These are phyloP conservation scores for Porogramme epimiltina DNA, from an alignment of 1,284 basidiomycete species.

Conservation along the genomic window DNA sequence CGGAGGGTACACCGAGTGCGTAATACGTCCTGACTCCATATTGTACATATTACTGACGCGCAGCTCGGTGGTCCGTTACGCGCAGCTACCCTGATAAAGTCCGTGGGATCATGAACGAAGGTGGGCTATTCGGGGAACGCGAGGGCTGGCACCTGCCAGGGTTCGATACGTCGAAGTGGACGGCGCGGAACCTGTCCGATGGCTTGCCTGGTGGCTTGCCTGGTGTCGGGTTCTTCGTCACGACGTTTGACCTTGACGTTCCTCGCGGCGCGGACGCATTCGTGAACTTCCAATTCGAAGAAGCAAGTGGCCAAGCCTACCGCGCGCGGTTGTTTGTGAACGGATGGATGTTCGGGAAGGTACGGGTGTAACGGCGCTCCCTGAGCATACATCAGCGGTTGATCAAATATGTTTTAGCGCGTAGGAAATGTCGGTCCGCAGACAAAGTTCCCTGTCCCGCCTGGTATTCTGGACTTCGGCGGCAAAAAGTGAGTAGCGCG, in stretches of 20 bases:
- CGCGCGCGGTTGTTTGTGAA: slow-evolving; percentile 77
- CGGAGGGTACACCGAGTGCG: slow-evolving; percentile 72
- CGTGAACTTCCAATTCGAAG: slow-evolving; percentile 69
- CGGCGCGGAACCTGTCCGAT: slow-evolving; percentile 46
- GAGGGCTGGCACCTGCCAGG: slow-evolving; percentile 82
- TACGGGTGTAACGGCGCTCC: slow-evolving; percentile 27
- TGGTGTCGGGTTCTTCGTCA: slow-evolving; percentile 80
- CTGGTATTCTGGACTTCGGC: slow-evolving; percentile 72
- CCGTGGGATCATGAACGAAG: slow-evolving; percentile 76
- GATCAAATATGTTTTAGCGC: slow-evolving; percentile 14
- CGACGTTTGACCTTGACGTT: slow-evolving; percentile 65
- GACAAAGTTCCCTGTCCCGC: slow-evolving; percentile 74
- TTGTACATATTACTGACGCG: background rate
- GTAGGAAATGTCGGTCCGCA: slow-evolving; percentile 55
- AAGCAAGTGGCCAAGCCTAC: slow-evolving; percentile 55
- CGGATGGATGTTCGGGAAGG: slow-evolving; percentile 90
- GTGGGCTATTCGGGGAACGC: slow-evolving; percentile 78
- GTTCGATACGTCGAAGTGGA: slow-evolving; percentile 67
- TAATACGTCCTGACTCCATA: background rate
- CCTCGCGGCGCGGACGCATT: slow-evolving; percentile 61
- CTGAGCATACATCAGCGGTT: background rate
- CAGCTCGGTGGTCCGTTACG: background rate
- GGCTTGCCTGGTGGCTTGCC: slow-evolving; percentile 59
- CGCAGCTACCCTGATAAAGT: slow-evolving; percentile 67
- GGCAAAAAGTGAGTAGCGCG: slow-evolving; percentile 64